Conservation (phyloP, 495 filamentous ascomycete species). For the Neurospora hispaniola region DNA sequence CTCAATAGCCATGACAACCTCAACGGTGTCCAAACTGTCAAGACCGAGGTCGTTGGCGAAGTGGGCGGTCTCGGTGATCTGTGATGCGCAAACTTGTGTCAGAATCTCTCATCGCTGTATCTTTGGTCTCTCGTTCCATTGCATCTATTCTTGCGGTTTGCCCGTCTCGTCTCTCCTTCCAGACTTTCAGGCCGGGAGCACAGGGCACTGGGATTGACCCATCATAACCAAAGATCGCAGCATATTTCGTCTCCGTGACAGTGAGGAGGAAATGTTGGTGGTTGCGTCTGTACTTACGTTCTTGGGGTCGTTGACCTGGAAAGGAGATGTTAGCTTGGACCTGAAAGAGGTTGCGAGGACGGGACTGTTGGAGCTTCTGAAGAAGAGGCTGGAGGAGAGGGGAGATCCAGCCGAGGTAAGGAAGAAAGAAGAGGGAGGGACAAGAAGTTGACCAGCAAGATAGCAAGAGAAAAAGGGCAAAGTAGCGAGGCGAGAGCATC, state of each 20-base stretch:
- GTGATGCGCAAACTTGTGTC: background rate
- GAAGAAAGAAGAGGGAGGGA: background rate
- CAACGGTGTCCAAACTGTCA: conserved; percentile 94
- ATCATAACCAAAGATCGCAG: background rate
- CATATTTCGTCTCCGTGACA: background rate
- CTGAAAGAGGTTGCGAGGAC: background rate
- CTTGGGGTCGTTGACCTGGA: conserved; percentile 59
- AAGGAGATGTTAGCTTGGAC: conserved; percentile 13
- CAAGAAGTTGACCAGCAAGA: background rate
- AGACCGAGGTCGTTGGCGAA: conserved; percentile 93
- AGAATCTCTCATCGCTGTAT: background rate
- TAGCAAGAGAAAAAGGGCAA: background rate
- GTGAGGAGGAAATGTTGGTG: background rate
- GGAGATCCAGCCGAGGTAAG: background rate
- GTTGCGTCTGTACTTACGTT: conserved; percentile 46
- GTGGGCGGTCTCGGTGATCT: conserved; percentile 76
- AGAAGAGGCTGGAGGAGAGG: background rate
- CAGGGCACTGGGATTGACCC: background rate
- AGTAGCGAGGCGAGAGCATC: background rate
- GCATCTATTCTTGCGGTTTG: background rate
- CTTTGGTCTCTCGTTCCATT: background rate
- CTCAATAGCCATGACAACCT: conserved; percentile 99
- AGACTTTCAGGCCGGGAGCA: background rate
- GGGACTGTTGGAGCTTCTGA: background rate
- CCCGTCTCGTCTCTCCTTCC: background rate